phyloP scores from a whole-genome alignment of 768 basidiomycete species.

The Amanita subjunquillea region DNA sequence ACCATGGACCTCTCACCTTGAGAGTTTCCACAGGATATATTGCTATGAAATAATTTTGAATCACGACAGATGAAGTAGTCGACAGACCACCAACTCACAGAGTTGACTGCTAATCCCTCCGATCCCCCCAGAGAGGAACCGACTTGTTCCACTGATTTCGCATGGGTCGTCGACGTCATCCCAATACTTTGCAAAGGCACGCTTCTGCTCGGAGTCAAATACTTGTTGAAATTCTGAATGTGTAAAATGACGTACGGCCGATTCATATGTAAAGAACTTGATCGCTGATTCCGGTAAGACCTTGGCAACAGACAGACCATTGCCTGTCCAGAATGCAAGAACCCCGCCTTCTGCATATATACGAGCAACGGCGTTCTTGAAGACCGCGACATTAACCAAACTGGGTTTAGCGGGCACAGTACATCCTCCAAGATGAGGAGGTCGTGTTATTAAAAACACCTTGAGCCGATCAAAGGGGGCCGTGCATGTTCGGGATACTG shows the following conservation, averaged over 20 bases:
- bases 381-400: conserved; percentile 48
- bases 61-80: conserved; percentile 5
- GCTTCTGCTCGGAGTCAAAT: conserved; percentile 54
- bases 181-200: conserved; percentile 83
- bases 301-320: conserved; percentile 86
- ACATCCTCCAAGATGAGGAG: conserved; percentile 60
- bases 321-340: conserved; percentile 96
- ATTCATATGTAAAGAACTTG: conserved; percentile 95
- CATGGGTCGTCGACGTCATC: conserved; percentile 84
- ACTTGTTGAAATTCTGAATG: conserved; percentile 1
- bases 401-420: conserved; percentile 30
- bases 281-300: conserved; percentile 98
- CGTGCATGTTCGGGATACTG: conserved; percentile 93
- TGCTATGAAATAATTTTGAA: conserved; percentile 34
- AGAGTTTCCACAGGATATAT: conserved; percentile 97
- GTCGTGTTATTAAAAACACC: conserved; percentile 88
- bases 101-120: conserved; percentile 93
- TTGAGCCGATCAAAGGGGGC: conserved; percentile 97
- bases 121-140: conserved; percentile 92
- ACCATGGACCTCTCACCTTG: conserved; percentile 42
- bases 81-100: conserved; percentile 37
- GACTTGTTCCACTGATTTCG: conserved; percentile 83
- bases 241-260: conserved; percentile 50
- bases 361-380: conserved; percentile 61
- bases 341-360: conserved; percentile 89